A percentile compares a stretch with the other conserved stretches of the same genome.
Evolutionary conservation across 768 basidiomycete species (phyloP).

Genomic region (Hygrophoropsis aurantiaca): DNA sequence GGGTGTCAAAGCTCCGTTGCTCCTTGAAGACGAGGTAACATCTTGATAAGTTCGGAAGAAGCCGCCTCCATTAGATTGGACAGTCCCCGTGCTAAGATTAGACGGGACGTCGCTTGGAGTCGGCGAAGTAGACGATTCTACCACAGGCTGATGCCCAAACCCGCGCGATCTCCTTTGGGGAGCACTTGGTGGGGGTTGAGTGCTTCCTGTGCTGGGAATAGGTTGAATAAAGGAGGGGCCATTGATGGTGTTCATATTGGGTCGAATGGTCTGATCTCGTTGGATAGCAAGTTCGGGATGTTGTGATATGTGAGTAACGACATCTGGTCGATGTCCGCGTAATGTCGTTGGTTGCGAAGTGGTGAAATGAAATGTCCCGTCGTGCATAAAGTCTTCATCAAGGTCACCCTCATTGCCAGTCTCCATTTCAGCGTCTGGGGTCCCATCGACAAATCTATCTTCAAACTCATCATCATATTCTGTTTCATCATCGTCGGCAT

Average conservation of each 20-base stretch:
- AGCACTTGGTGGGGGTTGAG: conserved; percentile 38
- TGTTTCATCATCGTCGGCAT: conserved; percentile 63
- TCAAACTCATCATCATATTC: conserved; percentile 56
- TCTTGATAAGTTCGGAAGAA: conserved; percentile 65
- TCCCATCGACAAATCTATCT: conserved; percentile 31
- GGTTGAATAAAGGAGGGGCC: conserved; percentile 9
- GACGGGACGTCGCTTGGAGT: conserved; percentile 62
- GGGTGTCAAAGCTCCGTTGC: conserved; percentile 63
- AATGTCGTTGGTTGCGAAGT: conserved; percentile 2
- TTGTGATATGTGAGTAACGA: conserved; percentile 11
- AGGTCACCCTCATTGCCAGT: conserved; percentile 43
- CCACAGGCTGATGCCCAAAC: conserved; percentile 53
- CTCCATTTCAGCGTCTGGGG: conserved; percentile 32
- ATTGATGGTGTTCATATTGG: conserved; percentile 10
- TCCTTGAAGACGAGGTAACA: conserved; percentile 37
- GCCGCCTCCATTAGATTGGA: conserved; percentile 54
- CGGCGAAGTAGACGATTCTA: conserved; percentile 61
- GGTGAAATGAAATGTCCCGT: conserved; percentile 26
- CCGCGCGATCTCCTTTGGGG: conserved; percentile 40
- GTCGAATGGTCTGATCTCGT: conserved; percentile 24
- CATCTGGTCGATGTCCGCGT: conserved; percentile 10
- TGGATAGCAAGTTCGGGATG: conserved; percentile 29
- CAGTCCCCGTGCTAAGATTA: conserved; percentile 51
- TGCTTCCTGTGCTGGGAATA: conserved; percentile 22
- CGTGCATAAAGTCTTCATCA: conserved; percentile 44